Conservation (phyloP, 1,139 yeast genomes). For the Scheffersomyces insectosa region DNA sequence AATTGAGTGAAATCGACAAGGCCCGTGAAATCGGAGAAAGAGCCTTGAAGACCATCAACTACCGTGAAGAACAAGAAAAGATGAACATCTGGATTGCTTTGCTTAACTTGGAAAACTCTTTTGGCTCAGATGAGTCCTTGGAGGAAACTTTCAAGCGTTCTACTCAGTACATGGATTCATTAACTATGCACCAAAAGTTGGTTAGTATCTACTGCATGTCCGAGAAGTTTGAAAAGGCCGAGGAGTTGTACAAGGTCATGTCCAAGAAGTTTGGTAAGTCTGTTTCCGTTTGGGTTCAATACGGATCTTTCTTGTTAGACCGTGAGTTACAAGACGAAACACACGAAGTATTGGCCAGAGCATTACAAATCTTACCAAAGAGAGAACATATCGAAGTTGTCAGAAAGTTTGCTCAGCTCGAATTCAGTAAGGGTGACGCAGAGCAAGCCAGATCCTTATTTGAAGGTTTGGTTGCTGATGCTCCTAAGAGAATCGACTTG, state of each 20-base stretch:
- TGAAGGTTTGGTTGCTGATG: slow-evolving; percentile 88
- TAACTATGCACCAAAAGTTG: slow-evolving; percentile 75
- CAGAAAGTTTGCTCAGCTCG: slow-evolving; percentile 85
- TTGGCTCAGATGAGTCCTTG: slow-evolving; percentile 82
- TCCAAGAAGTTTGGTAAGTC: slow-evolving; percentile 80
- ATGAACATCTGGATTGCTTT: slow-evolving; percentile 95
- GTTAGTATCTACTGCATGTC: slow-evolving; percentile 74
- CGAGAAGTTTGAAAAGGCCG: slow-evolving; percentile 71
- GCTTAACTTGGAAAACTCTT: slow-evolving; percentile 88
- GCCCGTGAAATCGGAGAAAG: slow-evolving; percentile 93
- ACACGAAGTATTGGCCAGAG: slow-evolving; percentile 68
- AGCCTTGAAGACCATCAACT: slow-evolving; percentile 85
- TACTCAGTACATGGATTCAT: slow-evolving; percentile 88
- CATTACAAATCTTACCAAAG: slow-evolving; percentile 72
- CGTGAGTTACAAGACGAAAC: slow-evolving; percentile 59
- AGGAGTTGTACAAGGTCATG: slow-evolving; percentile 61
- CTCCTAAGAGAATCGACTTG: slow-evolving; percentile 87
- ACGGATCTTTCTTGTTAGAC: slow-evolving; percentile 74
- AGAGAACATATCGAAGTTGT: slow-evolving; percentile 80
- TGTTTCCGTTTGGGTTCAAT: slow-evolving; percentile 73
- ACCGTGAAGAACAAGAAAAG: slow-evolving; percentile 91
- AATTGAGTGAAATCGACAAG: slow-evolving; percentile 88
- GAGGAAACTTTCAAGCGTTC: slow-evolving; percentile 81
- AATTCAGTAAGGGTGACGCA: slow-evolving; percentile 80
- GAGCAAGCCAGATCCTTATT: slow-evolving; percentile 95